Evolutionary conservation across 164 flowering plant species (phyloP).

Genomic region (Vitis cinerea): DNA sequence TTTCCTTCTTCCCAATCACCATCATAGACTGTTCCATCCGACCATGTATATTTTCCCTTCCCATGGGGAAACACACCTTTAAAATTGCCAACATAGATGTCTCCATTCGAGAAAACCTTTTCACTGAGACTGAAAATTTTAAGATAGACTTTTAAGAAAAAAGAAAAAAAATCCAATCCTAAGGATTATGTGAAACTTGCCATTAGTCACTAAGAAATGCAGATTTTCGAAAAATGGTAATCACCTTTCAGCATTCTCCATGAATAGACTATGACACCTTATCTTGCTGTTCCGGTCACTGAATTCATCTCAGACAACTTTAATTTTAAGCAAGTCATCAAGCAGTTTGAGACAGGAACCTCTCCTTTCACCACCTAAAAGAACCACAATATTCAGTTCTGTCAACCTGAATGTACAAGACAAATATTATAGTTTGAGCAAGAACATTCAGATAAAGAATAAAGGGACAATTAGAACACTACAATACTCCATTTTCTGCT

Average conservation of each 20-base stretch:
- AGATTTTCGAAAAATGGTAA: background rate
- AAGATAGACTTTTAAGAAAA: background rate
- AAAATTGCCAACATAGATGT: conserved; percentile 58
- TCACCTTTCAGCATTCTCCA: conserved; percentile 25
- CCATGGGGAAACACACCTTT: conserved; percentile 69
- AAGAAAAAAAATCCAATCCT: background rate
- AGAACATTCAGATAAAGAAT: background rate
- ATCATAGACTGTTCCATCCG: conserved; percentile 71
- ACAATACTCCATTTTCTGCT: background rate
- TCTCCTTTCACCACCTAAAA: background rate
- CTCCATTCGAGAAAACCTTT: conserved; percentile 64
- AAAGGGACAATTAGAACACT: background rate
- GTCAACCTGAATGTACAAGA: background rate
- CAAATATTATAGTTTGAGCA: background rate
- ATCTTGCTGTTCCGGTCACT: background rate
- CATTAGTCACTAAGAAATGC: background rate
- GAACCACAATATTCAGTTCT: background rate
- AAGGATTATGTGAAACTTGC: background rate
- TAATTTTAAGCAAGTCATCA: conserved; percentile 3
- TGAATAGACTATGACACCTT: conserved; percentile 1
- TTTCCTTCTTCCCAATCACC: conserved; percentile 89
- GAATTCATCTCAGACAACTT: background rate
- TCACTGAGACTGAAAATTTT: conserved; percentile 27
- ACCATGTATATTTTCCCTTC: conserved; percentile 77
- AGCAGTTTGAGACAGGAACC: background rate